Percentiles rank a stretch among this genome's conserved stretches.
phyloP scores from a whole-genome alignment of 257 asterid genomes.

The Przewalskia tangutica region DNA sequence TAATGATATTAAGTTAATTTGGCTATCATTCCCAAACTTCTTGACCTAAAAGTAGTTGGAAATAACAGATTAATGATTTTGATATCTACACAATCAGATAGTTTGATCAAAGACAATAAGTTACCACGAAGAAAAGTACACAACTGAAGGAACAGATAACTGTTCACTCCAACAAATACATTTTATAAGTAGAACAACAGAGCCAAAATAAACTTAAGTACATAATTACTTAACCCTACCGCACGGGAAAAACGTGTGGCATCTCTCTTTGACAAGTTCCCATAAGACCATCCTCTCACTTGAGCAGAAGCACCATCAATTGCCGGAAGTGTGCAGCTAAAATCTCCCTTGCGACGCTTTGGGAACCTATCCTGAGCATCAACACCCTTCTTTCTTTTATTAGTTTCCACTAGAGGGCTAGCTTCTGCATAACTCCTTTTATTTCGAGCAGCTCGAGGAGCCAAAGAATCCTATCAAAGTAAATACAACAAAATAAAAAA shows the following conservation, averaged over 20 bases:
- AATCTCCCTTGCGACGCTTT: slow-evolving; percentile 81
- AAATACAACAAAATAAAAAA: slow-evolving; percentile 4
- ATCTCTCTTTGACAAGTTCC: slow-evolving; percentile 88
- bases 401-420: slow-evolving; percentile 49
- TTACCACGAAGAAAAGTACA: background rate
- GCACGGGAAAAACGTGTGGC: slow-evolving; percentile 91
- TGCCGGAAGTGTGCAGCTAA: slow-evolving; percentile 54
- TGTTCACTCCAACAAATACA: background rate
- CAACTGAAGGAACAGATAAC: background rate
- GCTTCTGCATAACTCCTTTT: slow-evolving; percentile 87
- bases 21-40: slow-evolving; percentile 91
- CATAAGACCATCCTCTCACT: slow-evolving; percentile 96
- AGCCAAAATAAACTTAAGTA: background rate
- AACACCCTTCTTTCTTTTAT: slow-evolving; percentile 70
- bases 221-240: slow-evolving; percentile 33
- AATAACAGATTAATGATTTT: background rate
- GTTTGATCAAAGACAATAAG: background rate
- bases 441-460: slow-evolving; percentile 98
- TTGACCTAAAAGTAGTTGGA: slow-evolving; percentile 50
- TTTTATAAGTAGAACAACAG: background rate
- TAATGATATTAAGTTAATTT: slow-evolving; percentile 64
- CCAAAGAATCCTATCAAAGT: slow-evolving; percentile 63
- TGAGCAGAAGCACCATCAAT: slow-evolving; percentile 95
- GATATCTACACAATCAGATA: background rate
- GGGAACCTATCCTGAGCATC: slow-evolving; percentile 72